Percentiles rank a stretch among this genome's conserved stretches.
Evolutionary conservation across 257 asterid genomes (phyloP).

Genomic region (Eustoma russellianum): DNA sequence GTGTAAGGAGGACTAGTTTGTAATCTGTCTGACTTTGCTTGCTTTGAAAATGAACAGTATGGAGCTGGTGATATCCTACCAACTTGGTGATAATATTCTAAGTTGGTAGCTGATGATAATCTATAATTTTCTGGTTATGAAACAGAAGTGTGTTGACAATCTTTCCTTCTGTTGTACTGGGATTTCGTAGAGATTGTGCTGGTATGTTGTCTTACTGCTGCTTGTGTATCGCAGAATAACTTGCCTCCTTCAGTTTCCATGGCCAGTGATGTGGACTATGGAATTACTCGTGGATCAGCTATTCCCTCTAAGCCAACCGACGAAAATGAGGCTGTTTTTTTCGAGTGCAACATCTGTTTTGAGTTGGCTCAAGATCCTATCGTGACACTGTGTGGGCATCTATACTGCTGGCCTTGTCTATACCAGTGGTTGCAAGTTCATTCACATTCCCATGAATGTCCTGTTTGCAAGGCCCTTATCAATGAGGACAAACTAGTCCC

Average conservation of each 20-base stretch:
- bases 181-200: no score
- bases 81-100: no score
- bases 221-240: background rate
- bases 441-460: conserved; percentile 79
- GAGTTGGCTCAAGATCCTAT: conserved; percentile 84
- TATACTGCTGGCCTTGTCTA: conserved; percentile 95
- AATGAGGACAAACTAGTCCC: conserved; percentile 75
- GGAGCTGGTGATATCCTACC: no score
- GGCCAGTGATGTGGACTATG: conserved; percentile 44
- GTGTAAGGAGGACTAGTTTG: no score
- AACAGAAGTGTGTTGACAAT: no score
- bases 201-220: no score
- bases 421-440: conserved; percentile 82
- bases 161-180: no score
- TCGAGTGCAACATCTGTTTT: conserved; percentile 92
- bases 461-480: conserved; percentile 74
- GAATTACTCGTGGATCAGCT: conserved; percentile 17
- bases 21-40: no score
- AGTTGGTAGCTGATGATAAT: no score
- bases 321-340: conserved; percentile 38
- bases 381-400: conserved; percentile 93
- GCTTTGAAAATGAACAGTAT: no score
- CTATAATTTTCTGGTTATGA: no score
- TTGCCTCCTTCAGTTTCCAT: conserved; percentile 8
- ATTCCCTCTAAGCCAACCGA: conserved; percentile 33